phyloP scores from a whole-genome alignment of 2,329 filamentous ascomycete species.

The Fusarium sarcochroum region DNA sequence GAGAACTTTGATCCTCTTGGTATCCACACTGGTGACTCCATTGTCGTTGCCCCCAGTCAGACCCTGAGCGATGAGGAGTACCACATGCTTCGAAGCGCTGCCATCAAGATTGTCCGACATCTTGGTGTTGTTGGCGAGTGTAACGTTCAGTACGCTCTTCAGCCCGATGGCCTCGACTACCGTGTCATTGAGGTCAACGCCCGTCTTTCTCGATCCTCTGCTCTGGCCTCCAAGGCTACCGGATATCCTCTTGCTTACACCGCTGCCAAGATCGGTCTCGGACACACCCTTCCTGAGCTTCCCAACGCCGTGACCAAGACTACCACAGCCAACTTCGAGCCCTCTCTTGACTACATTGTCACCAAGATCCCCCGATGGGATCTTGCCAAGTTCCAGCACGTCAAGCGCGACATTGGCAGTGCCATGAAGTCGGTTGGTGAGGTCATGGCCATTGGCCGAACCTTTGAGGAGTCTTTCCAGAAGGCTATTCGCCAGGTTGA shows the following conservation, averaged over 20 bases:
- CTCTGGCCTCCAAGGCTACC: slow-evolving; percentile 96
- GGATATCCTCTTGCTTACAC: slow-evolving; percentile 98
- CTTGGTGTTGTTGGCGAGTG: slow-evolving; percentile 98
- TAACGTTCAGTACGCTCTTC: slow-evolving; percentile 97
- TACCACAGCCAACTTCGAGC: slow-evolving; percentile 98
- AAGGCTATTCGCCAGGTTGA: slow-evolving; percentile 99
- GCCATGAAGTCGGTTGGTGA: slow-evolving; percentile 99
- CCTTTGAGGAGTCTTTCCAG: slow-evolving; percentile 98
- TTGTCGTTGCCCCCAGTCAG: slow-evolving; percentile 96
- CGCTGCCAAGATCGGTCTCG: slow-evolving; percentile 97
- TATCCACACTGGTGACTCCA: slow-evolving; percentile 98
- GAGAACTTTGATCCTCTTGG: slow-evolving; percentile 95
- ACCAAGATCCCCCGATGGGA: slow-evolving; percentile 99
- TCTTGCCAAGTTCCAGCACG: slow-evolving; percentile 98
- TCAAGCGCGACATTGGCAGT: slow-evolving; percentile 96
- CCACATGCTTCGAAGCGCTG: slow-evolving; percentile 97
- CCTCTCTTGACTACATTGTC: slow-evolving; percentile 96
- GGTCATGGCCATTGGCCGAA: slow-evolving; percentile 98
- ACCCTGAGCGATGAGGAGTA: slow-evolving; percentile 99
- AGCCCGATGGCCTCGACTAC: slow-evolving; percentile 97
- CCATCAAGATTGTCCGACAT: slow-evolving; percentile 98
- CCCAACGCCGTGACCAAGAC: slow-evolving; percentile 99
- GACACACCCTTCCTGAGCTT: slow-evolving; percentile 93
- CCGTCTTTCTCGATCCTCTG: slow-evolving; percentile 96
- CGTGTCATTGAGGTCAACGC: slow-evolving; percentile 99